Base-by-base conservation (phyloP, 1,284 basidiomycete genomes). In the Ustilago curta region DNA sequence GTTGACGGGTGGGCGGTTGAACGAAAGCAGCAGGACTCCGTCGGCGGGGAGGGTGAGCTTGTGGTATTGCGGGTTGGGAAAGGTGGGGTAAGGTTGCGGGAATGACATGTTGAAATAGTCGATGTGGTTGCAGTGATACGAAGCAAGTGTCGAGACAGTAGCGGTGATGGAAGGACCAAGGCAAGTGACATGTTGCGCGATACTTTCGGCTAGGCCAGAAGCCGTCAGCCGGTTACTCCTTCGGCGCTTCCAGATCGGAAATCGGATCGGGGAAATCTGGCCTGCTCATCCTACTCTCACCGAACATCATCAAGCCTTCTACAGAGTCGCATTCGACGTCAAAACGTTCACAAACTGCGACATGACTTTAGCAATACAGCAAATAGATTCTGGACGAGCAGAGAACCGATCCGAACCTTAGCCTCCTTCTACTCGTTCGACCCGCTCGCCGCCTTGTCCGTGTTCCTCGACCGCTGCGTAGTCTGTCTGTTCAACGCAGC, bases 1-100 rank as follows among this genome's bases (percentile, higher is more conserved):
- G 50, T 84, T 84, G 64, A 84, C 81, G 3, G 82, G 79, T 0
- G 77, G 72, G 8, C 82, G 73, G 50, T 79, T 73, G 67, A 84
- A 78, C 21, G 67, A 70, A 32, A 84, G 78, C 16, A 77, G 64
- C 3, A 84, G 71, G 9, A 84, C 83, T 11, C 69, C 64, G 2
- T 67, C 63, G 8, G 76, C 76, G 12, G 76, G 67, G 19, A 77
- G 70, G 27, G 67, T 54, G 16, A 83, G 68, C 45, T 71, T 68
- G 75, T 82, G 80, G 55, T 69, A 79, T 42, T 79, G 62, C 31
- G 76, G 51, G 21, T 65, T 16, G 4, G 54, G 31, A 19, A 72
- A 67, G 42, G 56, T 59, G 4, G 50, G 16, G 59, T 79, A 82
- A 21, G 65, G 61, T 29, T 72, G 61, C 1, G 78, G 77, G 52